Percentiles rank a stretch among this genome's conserved stretches.
These are phyloP conservation scores for Phylloporus arenicola DNA, from an alignment of 768 basidiomycete species.

Conservation along the genomic window DNA sequence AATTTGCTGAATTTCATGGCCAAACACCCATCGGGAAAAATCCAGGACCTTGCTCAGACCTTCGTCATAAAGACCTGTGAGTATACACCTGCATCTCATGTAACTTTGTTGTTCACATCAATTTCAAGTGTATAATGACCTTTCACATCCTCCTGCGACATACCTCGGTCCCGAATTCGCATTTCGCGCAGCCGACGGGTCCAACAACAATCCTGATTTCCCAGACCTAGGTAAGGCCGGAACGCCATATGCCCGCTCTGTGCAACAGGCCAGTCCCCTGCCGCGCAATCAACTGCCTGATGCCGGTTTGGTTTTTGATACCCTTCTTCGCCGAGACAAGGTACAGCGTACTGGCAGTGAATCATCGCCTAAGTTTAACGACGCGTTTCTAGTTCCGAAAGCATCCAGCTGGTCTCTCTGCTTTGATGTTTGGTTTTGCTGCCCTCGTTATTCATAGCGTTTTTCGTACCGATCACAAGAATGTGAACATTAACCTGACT, in stretches of 20 bases:
- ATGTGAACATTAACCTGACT: slow-evolving; percentile 73
- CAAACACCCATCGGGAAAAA: slow-evolving; percentile 43
- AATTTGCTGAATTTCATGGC: slow-evolving; percentile 62
- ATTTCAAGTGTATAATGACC: slow-evolving; percentile 68
- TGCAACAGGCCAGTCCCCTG: slow-evolving; percentile 62
- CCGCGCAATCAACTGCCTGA: slow-evolving; percentile 71
- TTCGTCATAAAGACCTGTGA: slow-evolving; percentile 48
- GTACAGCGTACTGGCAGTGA: slow-evolving; percentile 30
- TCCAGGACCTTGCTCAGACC: slow-evolving; percentile 37
- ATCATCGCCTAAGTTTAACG: not conserved
- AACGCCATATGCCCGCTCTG: slow-evolving; percentile 77
- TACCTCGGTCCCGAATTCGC: slow-evolving; percentile 56
- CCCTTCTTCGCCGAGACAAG: slow-evolving; percentile 65
- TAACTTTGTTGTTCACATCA: not conserved
- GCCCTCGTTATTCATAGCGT: slow-evolving; percentile 82
- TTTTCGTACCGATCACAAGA: slow-evolving; percentile 72
- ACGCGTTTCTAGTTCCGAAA: slow-evolving; percentile 50
- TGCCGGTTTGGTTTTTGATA: slow-evolving; percentile 75
- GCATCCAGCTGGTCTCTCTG: slow-evolving; percentile 77
- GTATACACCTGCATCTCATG: slow-evolving; percentile 20
- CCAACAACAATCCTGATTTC: slow-evolving; percentile 61
- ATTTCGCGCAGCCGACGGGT: slow-evolving; percentile 74
- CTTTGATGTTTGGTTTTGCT: slow-evolving; percentile 77
- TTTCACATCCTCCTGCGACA: slow-evolving; percentile 73
- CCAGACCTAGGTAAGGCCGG: slow-evolving; percentile 77